Conservation (phyloP, 345 rosid genomes). For the Carallia brachiata region DNA sequence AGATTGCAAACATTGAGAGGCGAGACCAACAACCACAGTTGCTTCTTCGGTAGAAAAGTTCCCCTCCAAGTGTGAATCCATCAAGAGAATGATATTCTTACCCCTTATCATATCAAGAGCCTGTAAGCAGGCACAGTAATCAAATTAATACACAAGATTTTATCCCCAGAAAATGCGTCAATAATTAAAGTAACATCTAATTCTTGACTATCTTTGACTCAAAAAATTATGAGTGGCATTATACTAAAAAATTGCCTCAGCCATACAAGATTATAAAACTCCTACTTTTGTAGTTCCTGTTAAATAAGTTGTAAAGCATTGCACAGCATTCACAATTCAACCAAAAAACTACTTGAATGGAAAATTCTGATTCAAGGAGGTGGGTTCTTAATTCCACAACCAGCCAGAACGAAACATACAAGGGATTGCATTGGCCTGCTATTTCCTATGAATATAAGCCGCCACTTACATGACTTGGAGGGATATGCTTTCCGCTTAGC, state of each 20-base stretch:
- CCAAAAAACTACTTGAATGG: background rate
- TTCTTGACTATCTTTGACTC: background rate
- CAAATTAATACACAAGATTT: slow-evolving; percentile 9
- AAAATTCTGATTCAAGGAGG: background rate
- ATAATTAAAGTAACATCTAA: background rate
- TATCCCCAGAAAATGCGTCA: background rate
- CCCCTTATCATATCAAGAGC: slow-evolving; percentile 94
- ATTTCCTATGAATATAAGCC: slow-evolving; percentile 9
- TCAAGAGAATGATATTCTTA: slow-evolving; percentile 61
- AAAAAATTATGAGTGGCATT: background rate
- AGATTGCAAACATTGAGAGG: slow-evolving; percentile 77
- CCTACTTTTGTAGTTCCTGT: too few species aligned
- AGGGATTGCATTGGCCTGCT: background rate
- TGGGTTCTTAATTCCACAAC: background rate
- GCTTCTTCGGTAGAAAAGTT: slow-evolving; percentile 92
- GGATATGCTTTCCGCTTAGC: slow-evolving; percentile 75
- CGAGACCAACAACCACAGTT: slow-evolving; percentile 71
- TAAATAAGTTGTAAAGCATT: too few species aligned
- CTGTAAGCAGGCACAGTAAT: slow-evolving; percentile 40
- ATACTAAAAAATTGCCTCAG: background rate
- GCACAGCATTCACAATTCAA: background rate
- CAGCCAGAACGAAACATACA: background rate
- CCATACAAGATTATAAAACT: too few species aligned
- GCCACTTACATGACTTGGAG: slow-evolving; percentile 75
- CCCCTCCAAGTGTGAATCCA: slow-evolving; percentile 96